Percentiles rank a stretch among this genome's conserved stretches.
These are phyloP conservation scores for Solanum acaule DNA, from an alignment of 257 asterid genomes.

Conservation along the genomic window DNA sequence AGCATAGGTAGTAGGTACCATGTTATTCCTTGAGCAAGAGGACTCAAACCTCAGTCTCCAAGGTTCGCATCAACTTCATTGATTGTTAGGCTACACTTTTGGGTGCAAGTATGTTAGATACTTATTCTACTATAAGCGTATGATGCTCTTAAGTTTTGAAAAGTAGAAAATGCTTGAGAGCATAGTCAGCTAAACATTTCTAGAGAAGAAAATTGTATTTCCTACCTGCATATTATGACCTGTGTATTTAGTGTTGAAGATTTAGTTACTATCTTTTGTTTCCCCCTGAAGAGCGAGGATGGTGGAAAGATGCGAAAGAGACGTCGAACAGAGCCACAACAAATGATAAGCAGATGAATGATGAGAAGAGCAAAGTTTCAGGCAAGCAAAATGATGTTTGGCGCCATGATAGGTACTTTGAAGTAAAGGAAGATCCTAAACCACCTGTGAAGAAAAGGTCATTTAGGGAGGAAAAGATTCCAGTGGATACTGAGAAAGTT, in stretches of 20 bases:
- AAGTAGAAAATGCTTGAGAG: not conserved
- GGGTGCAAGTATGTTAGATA: not conserved
- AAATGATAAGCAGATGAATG: constrained; percentile 26
- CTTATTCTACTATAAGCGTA: not conserved
- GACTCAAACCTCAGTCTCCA: not conserved
- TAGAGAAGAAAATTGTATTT: not conserved
- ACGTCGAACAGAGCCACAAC: constrained; percentile 22
- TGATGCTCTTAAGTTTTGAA: not conserved
- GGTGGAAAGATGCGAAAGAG: constrained; percentile 56
- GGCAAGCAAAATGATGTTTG: constrained; percentile 32
- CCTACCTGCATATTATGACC: not conserved
- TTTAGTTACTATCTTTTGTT: not conserved
- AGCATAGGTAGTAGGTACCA: not conserved
- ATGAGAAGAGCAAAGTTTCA: constrained; percentile 35
- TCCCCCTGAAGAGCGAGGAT: constrained; percentile 53
- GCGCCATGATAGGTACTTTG: constrained; percentile 72
- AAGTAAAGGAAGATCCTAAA: constrained; percentile 47
- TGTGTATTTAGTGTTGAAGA: not conserved
- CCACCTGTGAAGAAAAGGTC: constrained; percentile 54
- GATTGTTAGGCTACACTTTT: not conserved
- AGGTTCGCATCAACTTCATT: not conserved
- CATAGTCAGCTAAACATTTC: not conserved
- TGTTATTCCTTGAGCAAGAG: not conserved
- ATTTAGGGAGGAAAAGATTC: constrained; percentile 66
- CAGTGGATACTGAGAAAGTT: constrained; percentile 35